These are phyloP conservation scores for Rhododendron kiyosumense DNA, from an alignment of 148 eudicot genomes.

Conservation along the genomic window DNA sequence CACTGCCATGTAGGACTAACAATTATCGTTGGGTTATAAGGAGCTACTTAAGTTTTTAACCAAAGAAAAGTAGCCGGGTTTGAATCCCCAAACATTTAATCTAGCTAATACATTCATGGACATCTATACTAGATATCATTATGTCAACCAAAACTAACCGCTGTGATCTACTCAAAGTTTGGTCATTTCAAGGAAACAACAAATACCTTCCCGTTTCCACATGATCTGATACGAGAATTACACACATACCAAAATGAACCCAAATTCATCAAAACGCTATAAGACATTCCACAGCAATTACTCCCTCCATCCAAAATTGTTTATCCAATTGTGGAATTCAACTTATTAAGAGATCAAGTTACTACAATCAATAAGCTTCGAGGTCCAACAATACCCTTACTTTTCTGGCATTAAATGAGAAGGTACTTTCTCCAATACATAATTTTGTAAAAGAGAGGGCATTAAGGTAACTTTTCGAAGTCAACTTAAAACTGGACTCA, in stretches of 20 bases:
- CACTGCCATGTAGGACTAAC: not conserved
- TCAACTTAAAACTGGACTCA: not conserved
- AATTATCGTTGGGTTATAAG: not conserved
- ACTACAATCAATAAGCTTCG: not conserved
- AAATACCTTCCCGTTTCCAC: not conserved
- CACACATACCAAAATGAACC: not conserved
- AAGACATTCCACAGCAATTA: not conserved
- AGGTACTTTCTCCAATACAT: not conserved
- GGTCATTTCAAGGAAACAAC: not conserved
- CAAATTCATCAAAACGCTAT: not conserved
- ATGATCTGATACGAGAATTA: not conserved
- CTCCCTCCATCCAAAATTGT: not conserved
- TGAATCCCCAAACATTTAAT: no score
- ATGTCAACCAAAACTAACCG: not conserved
- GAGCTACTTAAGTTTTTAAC: not conserved
- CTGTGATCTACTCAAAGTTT: not conserved
- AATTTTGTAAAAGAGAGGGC: not conserved
- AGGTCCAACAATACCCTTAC: not conserved
- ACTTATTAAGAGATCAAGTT: no score
- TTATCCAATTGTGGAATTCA: not conserved
- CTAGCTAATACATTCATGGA: not conserved
- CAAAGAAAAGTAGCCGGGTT: not conserved
- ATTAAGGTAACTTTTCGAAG: not conserved
- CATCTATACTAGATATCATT: not conserved
- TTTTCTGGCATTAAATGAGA: not conserved